Conservation (phyloP, 2,329 filamentous ascomycete genomes). For the Orbilia javanica region DNA sequence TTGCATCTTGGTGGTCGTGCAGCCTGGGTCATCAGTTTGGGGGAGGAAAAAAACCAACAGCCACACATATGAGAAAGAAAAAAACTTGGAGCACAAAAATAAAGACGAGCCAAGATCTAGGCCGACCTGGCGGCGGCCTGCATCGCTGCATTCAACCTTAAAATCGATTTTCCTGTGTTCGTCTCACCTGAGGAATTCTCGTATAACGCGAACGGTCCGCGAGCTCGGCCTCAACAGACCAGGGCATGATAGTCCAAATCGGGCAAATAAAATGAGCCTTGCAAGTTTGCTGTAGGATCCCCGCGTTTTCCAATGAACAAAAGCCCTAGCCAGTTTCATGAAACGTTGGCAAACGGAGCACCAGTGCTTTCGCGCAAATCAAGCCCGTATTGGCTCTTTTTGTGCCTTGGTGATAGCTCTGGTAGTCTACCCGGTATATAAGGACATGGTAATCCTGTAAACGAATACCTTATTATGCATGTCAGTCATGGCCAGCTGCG, state of each 20-base stretch:
- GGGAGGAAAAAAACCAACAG: slow-evolving; percentile 3
- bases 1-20: slow-evolving; percentile 19
- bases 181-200: slow-evolving; percentile 11
- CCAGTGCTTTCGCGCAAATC: not conserved
- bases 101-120: slow-evolving; percentile 20
- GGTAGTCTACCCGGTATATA: not conserved
- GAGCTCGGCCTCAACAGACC: not conserved
- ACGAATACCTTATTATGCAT: slow-evolving; percentile 4
- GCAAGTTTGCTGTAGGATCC: not conserved
- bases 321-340: not conserved
- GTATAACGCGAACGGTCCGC: slow-evolving; percentile 13
- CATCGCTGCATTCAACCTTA: slow-evolving; percentile 25
- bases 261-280: slow-evolving; percentile 11
- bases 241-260: not conserved
- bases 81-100: slow-evolving; percentile 5
- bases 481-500: slow-evolving; percentile 20
- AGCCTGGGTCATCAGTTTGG: slow-evolving; percentile 13
- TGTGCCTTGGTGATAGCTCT: slow-evolving; percentile 18
- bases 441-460: not conserved
- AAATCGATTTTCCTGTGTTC: slow-evolving; percentile 15
- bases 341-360: slow-evolving; percentile 17
- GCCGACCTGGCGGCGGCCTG: slow-evolving; percentile 13
- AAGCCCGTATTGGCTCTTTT: not conserved
- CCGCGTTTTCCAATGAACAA: slow-evolving; percentile 9
- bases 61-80: not conserved